Conservation (phyloP, 768 basidiomycete genomes). For the Thelephora ganbajun region DNA sequence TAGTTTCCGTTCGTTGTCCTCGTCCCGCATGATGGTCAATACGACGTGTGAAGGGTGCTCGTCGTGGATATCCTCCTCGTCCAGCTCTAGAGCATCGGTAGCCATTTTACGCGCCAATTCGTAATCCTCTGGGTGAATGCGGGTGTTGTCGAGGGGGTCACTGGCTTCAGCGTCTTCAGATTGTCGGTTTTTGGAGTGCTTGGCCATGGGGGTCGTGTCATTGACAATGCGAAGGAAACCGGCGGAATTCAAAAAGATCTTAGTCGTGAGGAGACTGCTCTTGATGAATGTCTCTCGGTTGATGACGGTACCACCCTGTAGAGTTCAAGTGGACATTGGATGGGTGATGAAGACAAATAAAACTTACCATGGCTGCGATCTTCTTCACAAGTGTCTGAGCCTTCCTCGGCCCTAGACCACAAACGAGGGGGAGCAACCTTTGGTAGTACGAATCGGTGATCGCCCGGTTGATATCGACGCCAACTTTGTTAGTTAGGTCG, state of each 20-base stretch:
- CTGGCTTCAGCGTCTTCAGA: slow-evolving; percentile 54
- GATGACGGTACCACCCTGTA: slow-evolving; percentile 72
- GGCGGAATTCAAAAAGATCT: slow-evolving; percentile 87
- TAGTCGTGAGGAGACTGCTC: slow-evolving; percentile 63
- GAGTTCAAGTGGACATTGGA: slow-evolving; percentile 3
- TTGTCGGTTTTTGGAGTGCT: slow-evolving; percentile 43
- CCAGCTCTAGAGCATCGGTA: slow-evolving; percentile 90
- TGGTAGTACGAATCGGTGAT: slow-evolving; percentile 83
- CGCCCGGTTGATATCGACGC: slow-evolving; percentile 93
- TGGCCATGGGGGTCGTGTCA: slow-evolving; percentile 39
- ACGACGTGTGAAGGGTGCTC: slow-evolving; percentile 88
- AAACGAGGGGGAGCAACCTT: slow-evolving; percentile 75
- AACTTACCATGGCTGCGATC: slow-evolving; percentile 59
- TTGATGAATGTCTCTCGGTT: slow-evolving; percentile 87
- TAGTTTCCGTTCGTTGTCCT: slow-evolving; percentile 65
- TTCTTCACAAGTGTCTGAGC: slow-evolving; percentile 73
- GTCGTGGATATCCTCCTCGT: slow-evolving; percentile 91
- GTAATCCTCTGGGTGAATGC: slow-evolving; percentile 96
- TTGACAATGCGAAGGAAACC: slow-evolving; percentile 80
- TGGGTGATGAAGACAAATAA: not conserved
- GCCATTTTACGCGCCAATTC: slow-evolving; percentile 98
- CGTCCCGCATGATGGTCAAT: slow-evolving; percentile 71
- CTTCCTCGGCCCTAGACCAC: slow-evolving; percentile 91
- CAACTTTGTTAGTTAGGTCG: slow-evolving; percentile 83
- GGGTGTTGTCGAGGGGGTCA: slow-evolving; percentile 89